Evolutionary conservation across 768 basidiomycete species (phyloP), one percentile per base, ranked within the genome.

Genomic region (Russula abietina): DNA sequence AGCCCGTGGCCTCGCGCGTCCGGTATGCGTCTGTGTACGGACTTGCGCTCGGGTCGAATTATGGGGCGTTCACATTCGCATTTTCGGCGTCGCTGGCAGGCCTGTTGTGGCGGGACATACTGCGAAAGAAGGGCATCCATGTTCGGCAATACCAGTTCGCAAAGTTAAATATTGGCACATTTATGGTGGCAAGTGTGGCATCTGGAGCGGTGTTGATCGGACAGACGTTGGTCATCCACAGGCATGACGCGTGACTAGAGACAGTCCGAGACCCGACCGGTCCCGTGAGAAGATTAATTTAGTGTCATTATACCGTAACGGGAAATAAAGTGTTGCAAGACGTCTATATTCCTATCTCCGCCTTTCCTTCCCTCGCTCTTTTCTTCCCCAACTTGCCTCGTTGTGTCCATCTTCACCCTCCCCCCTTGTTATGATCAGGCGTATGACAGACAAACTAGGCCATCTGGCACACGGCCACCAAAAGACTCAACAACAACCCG

Each of bases 51-150:
- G 88, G 89, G 3, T 88, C 85, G 59, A 97, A 97, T 73, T 87
- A 92, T 38, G 95, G 95, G 14, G 95, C 95, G 1, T 88, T 95
- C 67, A 89, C 86, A 65, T 87, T 91, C 71, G 90, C 91, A 10
- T 95, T 94, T 70, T 87, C 88, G 6, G 91, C 91, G 0, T 91
- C 89, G 59, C 81, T 97, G 17, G 93, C 93, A 0, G 94, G 94
- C 0, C 75, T 98, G 48, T 78, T 97, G 17, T 98, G 95, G 94
- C 75, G 79, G 24, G 71, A 76, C 17, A 92, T 96, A 59, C 75
- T 96, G 58, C 69, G 71, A 61, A 86, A 90, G 71, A 95, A 92
- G 73, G 81, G 80, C 1, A 86, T 93, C 49, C 66, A 69, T 4
- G 80, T 97, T 19, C 78, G 68, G 32, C 84, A 85, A 67, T 59